Evolutionary conservation across 2,329 filamentous ascomycete species (phyloP), one percentile per base, ranked within the genome.

Genomic region (Chalaropsis ovoidea): DNA sequence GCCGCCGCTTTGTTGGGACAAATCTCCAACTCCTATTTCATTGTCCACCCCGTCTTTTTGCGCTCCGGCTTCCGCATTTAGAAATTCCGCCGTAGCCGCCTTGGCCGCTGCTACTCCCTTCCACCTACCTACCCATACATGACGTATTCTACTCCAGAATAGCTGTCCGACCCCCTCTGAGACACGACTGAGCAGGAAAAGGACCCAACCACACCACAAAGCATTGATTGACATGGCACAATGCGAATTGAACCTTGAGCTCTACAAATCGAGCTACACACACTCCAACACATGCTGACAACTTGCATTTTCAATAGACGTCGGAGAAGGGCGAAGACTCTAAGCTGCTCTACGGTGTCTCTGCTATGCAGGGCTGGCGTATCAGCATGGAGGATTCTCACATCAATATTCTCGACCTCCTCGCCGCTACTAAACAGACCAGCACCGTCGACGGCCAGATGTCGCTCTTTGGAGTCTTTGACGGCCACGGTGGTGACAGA

Each of bases 361-460:
- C 94, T 70, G 91, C 91, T 77, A 99, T 99, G 94, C 94, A 99
- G 79, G 94, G 94, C 81, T 99, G 94, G 94, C 89, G 94, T 79
- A 97, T 99, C 79, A 96, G 90, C 81, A 99, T 99, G 94, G 94
- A 99, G 77, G 94, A 99, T 76, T 86, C 94, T 69, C 94, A 99
- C 79, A 90, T 89, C 68, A 84, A 89, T 65, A 80, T 97, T 63
- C 88, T 99, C 74, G 90, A 97, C 76, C 85, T 97, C 70, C 60
- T 66, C 41, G 56, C 65, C 42, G 52, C 62, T 10, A 66, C 64
- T 19, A 64, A 75, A 68, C 81, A 84, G 31, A 79, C 85, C 70
- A 82, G 87, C 71, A 84, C 85, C 63, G 82, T 87, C 71, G 80
- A 86, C 72, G 84, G 87, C 72, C 86, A 88, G 74, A 81, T 97